Evolutionary conservation across 2,329 filamentous ascomycete genomes (phyloP).

Genomic region (Seiridium cupressi): DNA sequence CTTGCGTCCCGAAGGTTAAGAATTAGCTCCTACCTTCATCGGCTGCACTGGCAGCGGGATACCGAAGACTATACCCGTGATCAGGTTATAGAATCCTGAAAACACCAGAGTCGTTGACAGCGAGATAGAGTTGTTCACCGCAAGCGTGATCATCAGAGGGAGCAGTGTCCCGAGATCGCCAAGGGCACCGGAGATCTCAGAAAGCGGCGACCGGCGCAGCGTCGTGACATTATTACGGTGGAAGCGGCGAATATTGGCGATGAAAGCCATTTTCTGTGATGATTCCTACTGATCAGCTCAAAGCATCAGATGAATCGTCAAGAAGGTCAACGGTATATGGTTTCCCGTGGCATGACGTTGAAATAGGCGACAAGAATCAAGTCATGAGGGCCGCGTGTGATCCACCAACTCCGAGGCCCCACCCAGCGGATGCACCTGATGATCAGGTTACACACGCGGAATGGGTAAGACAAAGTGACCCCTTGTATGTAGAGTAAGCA

Average conservation of each 20-base stretch:
- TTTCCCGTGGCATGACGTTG: background rate
- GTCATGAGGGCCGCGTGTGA: background rate
- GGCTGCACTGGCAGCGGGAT: slow-evolving; percentile 90
- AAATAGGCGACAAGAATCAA: background rate
- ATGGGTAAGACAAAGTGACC: background rate
- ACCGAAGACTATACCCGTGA: slow-evolving; percentile 80
- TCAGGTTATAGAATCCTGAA: slow-evolving; percentile 81
- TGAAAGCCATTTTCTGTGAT: slow-evolving; percentile 19
- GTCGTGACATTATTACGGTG: slow-evolving; percentile 48
- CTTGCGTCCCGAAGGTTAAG: background rate
- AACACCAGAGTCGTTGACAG: slow-evolving; percentile 84
- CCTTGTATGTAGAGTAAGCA: background rate
- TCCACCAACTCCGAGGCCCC: slow-evolving; percentile 2
- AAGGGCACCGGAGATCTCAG: slow-evolving; percentile 84
- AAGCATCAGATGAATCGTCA: background rate
- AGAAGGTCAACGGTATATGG: no score
- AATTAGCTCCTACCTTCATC: slow-evolving; percentile 53
- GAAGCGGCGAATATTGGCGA: slow-evolving; percentile 28
- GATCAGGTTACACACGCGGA: background rate
- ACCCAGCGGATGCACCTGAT: background rate
- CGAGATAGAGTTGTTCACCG: slow-evolving; percentile 74
- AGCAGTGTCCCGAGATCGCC: slow-evolving; percentile 73
- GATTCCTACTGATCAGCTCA: background rate
- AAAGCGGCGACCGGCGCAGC: slow-evolving; percentile 44
- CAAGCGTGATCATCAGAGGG: slow-evolving; percentile 77